Evolutionary conservation across 1,284 basidiomycete species (phyloP).

Genomic region (Ustilago nuda): DNA sequence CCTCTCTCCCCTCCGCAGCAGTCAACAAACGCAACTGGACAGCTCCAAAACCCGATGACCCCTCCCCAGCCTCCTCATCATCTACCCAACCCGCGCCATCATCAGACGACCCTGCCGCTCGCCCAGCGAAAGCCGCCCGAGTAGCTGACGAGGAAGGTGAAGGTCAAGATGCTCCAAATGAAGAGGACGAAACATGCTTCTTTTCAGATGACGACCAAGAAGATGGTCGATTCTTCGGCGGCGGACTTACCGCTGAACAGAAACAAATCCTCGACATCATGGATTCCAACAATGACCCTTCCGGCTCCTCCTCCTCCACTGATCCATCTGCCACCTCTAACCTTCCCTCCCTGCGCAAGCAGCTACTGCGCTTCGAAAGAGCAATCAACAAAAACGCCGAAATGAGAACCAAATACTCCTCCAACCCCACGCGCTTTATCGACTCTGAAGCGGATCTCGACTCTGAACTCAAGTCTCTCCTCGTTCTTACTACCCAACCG

Average conservation of each 20-base stretch:
- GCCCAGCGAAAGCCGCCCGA: constrained; percentile 33
- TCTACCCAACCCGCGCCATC: constrained; percentile 12
- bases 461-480: constrained; percentile 79
- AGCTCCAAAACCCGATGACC: constrained; percentile 38
- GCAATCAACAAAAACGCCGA: constrained; percentile 93
- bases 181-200: constrained; percentile 40
- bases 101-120: background rate
- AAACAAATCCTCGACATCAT: constrained; percentile 65
- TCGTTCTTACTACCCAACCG: constrained; percentile 90
- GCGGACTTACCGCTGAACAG: constrained; percentile 65
- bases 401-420: constrained; percentile 76
- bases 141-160: constrained; percentile 40
- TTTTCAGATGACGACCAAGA: constrained; percentile 66
- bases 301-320: background rate
- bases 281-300: constrained; percentile 35
- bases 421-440: constrained; percentile 80
- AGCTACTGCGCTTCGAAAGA: constrained; percentile 85
- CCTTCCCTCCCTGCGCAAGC: constrained; percentile 72
- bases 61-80: constrained; percentile 18
- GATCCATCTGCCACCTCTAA: constrained; percentile 7
- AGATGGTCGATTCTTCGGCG: constrained; percentile 64
- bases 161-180: constrained; percentile 9
- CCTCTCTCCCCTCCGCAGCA: constrained; percentile 60
- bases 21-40: constrained; percentile 66
- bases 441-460: constrained; percentile 97